Base-by-base conservation (phyloP, 495 filamentous ascomycete species). In the Talaromyces adpressus region DNA sequence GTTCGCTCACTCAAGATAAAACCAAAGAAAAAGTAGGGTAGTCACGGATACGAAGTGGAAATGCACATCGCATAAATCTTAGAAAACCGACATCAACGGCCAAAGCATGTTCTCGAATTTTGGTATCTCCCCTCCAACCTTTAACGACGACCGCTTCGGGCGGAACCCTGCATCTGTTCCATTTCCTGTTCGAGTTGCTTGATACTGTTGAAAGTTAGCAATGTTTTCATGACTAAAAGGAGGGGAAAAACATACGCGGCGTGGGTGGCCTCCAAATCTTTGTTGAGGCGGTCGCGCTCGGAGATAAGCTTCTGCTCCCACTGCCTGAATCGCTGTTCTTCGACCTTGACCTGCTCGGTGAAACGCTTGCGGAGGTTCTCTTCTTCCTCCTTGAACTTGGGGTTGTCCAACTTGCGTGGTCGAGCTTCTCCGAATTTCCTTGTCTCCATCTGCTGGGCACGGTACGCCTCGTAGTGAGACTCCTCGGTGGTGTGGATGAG, bases 331-430 rank as follows among this genome's bases (percentile, higher is more conserved):
- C 94, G 87, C 78, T 96, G 90, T 79, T 98, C 94, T 82, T 98
- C 94, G 70, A 97, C 90, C 88, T 98, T 98, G 81, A 98, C 94
- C 77, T 98, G 95, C 82, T 98, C 94, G 66, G 94, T 98, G 82
- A 98, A 98, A 65, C 94, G 86, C 89, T 98, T 98, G 75, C 94
- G 87, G 67, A 98, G 84, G 66, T 88, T 91, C 84, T 98, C 94
- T 71, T 98, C 94, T 77, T 98, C 94, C 75, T 98, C 94, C 84
- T 98, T 98, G 87, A 98, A 98, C 85, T 98, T 98, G 77, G 94
- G 94, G 82, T 98, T 98, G 82, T 98, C 94, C 65, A 98, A 84
- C 84, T 98, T 98, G 77, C 92, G 83, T 66, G 94, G 94, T 60
- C 94, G 86, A 51, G 93, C 93, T 82, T 98, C 94, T 75, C 94